A percentile compares a stretch with the other conserved stretches of the same genome.
Conservation (phyloP, 352 stramenopile genomes). For the Achlya hypogyna region DNA sequence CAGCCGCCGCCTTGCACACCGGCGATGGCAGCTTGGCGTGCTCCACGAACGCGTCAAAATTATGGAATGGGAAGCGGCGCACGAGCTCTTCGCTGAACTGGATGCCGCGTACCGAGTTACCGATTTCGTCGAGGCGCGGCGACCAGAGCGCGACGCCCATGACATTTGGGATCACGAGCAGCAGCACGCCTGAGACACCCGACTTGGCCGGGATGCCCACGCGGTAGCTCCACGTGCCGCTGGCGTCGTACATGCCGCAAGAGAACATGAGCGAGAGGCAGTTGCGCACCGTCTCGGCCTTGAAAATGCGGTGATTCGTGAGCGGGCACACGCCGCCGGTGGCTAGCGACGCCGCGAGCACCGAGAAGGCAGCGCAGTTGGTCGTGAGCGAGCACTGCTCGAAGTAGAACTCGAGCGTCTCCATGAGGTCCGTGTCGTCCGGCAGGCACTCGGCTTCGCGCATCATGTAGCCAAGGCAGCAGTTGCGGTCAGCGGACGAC, state of each 20-base stretch:
- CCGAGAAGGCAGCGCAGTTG: conserved; percentile 24
- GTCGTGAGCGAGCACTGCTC: conserved; percentile 31
- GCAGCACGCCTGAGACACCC: conserved; percentile 28
- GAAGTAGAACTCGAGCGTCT: conserved; percentile 34
- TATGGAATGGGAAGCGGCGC: conserved; percentile 25
- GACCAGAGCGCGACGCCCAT: conserved; percentile 32
- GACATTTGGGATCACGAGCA: conserved; percentile 33
- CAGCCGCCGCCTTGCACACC: not conserved
- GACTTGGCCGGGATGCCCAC: conserved; percentile 35
- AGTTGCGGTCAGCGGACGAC: conserved; percentile 30
- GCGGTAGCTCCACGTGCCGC: conserved; percentile 26
- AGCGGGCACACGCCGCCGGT: conserved; percentile 33
- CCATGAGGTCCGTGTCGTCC: conserved; percentile 23
- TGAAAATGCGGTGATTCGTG: conserved; percentile 29
- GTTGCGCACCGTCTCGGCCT: conserved; percentile 23
- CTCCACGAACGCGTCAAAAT: conserved; percentile 27
- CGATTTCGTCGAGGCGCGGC: conserved; percentile 32
- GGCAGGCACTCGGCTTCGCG: conserved; percentile 24
- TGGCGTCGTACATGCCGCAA: conserved; percentile 37
- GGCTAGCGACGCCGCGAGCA: conserved; percentile 31
- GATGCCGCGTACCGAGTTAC: conserved; percentile 31
- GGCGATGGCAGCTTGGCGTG: conserved; percentile 1
- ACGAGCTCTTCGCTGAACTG: conserved; percentile 28
- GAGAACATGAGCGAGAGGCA: conserved; percentile 28
- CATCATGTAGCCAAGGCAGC: conserved; percentile 32